phyloP scores from a whole-genome alignment of 2,329 filamentous ascomycete species.

The Monilinia fructigena region DNA sequence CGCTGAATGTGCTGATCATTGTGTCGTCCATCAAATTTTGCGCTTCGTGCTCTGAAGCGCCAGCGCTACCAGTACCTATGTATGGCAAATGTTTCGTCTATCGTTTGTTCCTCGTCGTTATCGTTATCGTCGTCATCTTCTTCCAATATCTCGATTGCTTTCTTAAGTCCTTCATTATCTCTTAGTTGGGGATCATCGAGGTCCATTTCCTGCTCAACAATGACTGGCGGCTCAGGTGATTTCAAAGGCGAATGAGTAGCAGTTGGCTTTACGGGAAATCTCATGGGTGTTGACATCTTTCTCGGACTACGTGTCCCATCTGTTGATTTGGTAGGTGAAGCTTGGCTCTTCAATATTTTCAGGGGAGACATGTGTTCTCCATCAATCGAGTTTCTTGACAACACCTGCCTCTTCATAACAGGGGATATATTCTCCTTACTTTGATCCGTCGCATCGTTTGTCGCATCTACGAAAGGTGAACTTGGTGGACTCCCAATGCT shows the following conservation, averaged over 20 bases:
- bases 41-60: constrained; percentile 25
- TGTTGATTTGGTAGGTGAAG: constrained; percentile 30
- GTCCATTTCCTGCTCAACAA: constrained; percentile 31
- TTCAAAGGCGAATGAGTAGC: constrained; percentile 40
- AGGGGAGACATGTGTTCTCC: constrained; percentile 33
- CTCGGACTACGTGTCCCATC: constrained; percentile 44
- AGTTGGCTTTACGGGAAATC: constrained; percentile 59
- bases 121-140: constrained; percentile 44
- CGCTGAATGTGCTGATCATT: constrained; percentile 57
- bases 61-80: constrained; percentile 40
- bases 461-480: constrained; percentile 37
- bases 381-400: constrained; percentile 34
- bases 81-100: constrained; percentile 37
- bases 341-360: constrained; percentile 38
- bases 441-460: constrained; percentile 27
- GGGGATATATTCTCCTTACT: constrained; percentile 37
- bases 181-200: constrained; percentile 52
- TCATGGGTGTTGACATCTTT: constrained; percentile 52
- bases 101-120: constrained; percentile 32
- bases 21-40: constrained; percentile 41
- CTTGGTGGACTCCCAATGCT: constrained; percentile 35
- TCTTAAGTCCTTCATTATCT: constrained; percentile 56
- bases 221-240: constrained; percentile 26
- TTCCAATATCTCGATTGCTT: constrained; percentile 62
- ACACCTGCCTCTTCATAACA: constrained; percentile 32